A percentile compares a stretch with the other conserved stretches of the same genome.
Conservation (phyloP, 257 asterid genomes). For the Rehmannia glutinosa region DNA sequence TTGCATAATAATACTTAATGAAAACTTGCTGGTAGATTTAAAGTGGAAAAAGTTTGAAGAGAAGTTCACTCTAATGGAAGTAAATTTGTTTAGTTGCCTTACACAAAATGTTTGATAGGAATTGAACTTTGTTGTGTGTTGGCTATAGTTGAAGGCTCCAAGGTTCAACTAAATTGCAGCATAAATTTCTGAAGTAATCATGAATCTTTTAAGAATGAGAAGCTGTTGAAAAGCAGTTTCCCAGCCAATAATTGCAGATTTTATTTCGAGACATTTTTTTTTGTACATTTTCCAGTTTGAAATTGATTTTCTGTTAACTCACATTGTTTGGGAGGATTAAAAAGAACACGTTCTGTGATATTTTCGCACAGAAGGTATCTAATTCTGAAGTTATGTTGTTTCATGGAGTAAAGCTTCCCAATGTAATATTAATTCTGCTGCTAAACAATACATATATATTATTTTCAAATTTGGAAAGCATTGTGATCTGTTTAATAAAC, state of each 20-base stretch:
- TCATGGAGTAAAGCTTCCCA: neutral
- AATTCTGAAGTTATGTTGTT: neutral
- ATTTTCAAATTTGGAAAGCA: neutral
- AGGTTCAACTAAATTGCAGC: neutral
- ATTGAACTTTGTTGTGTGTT: neutral
- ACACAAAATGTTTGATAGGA: conserved; percentile 3
- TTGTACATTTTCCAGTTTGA: neutral
- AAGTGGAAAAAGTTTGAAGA: neutral
- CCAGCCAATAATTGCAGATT: neutral
- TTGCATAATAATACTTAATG: neutral
- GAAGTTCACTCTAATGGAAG: neutral
- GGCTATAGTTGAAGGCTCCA: neutral
- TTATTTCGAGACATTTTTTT: neutral
- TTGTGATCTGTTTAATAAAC: conserved; percentile 2
- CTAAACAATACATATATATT: neutral
- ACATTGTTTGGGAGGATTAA: no score
- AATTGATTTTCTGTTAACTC: neutral
- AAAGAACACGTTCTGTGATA: neutral
- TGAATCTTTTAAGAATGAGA: neutral
- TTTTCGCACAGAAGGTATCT: neutral
- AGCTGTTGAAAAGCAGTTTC: neutral
- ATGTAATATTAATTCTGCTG: neutral
- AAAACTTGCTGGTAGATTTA: neutral
- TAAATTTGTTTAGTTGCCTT: neutral
- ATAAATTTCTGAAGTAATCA: neutral